phyloP scores from a whole-genome alignment of 2,329 filamentous ascomycete genomes.

The Lachnellula occidentalis region DNA sequence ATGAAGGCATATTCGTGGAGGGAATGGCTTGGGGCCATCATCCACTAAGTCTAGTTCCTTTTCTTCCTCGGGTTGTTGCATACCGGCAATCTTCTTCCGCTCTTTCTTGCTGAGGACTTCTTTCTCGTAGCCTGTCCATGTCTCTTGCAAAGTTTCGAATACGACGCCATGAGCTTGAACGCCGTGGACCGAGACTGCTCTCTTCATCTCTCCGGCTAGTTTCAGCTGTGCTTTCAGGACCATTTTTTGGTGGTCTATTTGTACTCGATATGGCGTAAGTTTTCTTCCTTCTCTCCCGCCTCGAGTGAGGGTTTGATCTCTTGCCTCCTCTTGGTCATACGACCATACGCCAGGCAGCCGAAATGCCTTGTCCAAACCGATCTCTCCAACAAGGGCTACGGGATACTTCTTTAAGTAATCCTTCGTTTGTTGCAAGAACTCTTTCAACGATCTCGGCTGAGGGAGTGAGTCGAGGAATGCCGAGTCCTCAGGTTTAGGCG shows the following conservation, averaged over 20 bases:
- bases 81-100: slow-evolving; percentile 42
- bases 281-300: slow-evolving; percentile 65
- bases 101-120: slow-evolving; percentile 56
- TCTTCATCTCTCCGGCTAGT: slow-evolving; percentile 63
- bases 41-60: slow-evolving; percentile 32
- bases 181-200: slow-evolving; percentile 75
- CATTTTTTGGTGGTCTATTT: slow-evolving; percentile 61
- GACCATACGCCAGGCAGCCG: slow-evolving; percentile 61
- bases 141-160: slow-evolving; percentile 56
- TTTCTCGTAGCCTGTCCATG: slow-evolving; percentile 67
- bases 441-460: slow-evolving; percentile 52
- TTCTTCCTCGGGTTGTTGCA: slow-evolving; percentile 27
- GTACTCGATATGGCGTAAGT: slow-evolving; percentile 63
- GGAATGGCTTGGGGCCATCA: slow-evolving; percentile 56
- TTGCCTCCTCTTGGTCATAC: slow-evolving; percentile 33
- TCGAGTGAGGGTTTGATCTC: slow-evolving; percentile 52
- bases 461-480: slow-evolving; percentile 47
- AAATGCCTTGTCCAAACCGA: slow-evolving; percentile 73
- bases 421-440: slow-evolving; percentile 52
- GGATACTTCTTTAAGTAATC: slow-evolving; percentile 51
- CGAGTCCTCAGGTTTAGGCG: slow-evolving; percentile 45
- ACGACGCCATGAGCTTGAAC: slow-evolving; percentile 51
- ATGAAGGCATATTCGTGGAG: slow-evolving; percentile 86
- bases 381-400: slow-evolving; percentile 66
- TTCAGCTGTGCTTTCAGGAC: slow-evolving; percentile 64